phyloP scores from a whole-genome alignment of 805 yeast species.

The Yamadazyma sp. region DNA sequence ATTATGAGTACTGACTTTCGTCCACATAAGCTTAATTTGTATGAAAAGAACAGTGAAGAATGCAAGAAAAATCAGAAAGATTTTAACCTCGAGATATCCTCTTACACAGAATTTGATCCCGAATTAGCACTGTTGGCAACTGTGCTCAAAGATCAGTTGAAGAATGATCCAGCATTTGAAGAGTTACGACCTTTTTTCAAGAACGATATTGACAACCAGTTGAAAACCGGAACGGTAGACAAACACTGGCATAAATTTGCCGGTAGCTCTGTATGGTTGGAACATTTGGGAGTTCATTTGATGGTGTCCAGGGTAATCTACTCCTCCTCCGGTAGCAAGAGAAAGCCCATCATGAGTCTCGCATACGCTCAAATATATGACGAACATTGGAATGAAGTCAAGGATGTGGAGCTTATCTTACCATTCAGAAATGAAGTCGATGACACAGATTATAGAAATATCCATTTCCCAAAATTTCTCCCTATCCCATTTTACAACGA shows the following conservation, averaged over 20 bases:
- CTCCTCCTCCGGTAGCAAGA: conserved; percentile 26
- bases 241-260: conserved; percentile 48
- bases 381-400: conserved; percentile 46
- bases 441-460: conserved; percentile 4
- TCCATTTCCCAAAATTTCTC: conserved; percentile 27
- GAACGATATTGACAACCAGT: conserved; percentile 21
- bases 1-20: conserved; percentile 6
- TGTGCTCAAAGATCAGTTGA: conserved; percentile 10
- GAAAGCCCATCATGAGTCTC: conserved; percentile 39
- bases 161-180: conserved; percentile 13
- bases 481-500: conserved; percentile 34
- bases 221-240: conserved; percentile 19
- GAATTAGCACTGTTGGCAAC: conserved; percentile 10
- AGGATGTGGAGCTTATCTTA: conserved; percentile 22
- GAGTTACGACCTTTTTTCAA: conserved; percentile 28
- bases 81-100: conserved; percentile 11
- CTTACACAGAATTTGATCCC: conserved; percentile 9
- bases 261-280: conserved; percentile 54
- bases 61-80: conserved; percentile 9
- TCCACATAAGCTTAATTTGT: conserved; percentile 7
- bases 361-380: conserved; percentile 47
- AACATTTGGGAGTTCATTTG: conserved; percentile 48
- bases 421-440: conserved; percentile 18
- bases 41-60: conserved; percentile 5
- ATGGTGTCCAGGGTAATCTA: conserved; percentile 46